These are phyloP conservation scores for Pythium rishiriense DNA, from an alignment of 352 stramenopile species.

Conservation along the genomic window DNA sequence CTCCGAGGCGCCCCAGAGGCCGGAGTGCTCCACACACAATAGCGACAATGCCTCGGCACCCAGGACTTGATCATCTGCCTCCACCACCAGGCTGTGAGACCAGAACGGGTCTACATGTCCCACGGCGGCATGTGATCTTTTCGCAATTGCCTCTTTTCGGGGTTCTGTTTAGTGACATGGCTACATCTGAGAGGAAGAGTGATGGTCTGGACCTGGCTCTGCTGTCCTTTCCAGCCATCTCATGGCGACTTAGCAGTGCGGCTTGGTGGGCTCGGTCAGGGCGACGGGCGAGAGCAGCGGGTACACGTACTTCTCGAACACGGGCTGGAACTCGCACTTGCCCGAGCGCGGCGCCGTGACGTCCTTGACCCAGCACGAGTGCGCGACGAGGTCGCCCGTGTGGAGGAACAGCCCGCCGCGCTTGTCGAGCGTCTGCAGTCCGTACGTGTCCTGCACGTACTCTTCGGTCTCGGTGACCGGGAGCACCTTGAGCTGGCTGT, in stretches of 20 bases:
- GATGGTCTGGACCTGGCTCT: neutral
- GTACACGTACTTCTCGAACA: slow-evolving; percentile 49
- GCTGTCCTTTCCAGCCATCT: neutral
- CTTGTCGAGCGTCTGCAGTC: slow-evolving; percentile 35
- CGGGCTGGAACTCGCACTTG: slow-evolving; percentile 35
- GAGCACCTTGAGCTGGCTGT: slow-evolving; percentile 34
- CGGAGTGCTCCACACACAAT: too few species aligned
- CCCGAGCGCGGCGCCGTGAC: neutral
- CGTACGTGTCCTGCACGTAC: slow-evolving; percentile 43
- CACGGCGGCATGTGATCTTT: neutral
- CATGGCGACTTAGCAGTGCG: neutral
- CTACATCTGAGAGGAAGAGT: neutral
- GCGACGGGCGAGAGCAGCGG: slow-evolving; percentile 13
- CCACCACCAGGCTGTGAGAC: neutral
- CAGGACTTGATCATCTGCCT: neutral
- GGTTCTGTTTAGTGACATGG: slow-evolving; percentile 8
- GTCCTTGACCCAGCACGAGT: slow-evolving; percentile 39
- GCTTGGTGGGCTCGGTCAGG: neutral
- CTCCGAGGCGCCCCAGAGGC: too few species aligned
- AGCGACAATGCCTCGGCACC: too few species aligned
- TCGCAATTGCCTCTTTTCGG: neutral
- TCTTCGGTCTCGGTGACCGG: slow-evolving; percentile 39
- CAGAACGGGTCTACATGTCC: neutral
- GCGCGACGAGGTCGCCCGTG: slow-evolving; percentile 28
- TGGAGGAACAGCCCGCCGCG: slow-evolving; percentile 31